Conservation (phyloP, 306 rosid genomes). For the Macrotyloma uniflorum region DNA sequence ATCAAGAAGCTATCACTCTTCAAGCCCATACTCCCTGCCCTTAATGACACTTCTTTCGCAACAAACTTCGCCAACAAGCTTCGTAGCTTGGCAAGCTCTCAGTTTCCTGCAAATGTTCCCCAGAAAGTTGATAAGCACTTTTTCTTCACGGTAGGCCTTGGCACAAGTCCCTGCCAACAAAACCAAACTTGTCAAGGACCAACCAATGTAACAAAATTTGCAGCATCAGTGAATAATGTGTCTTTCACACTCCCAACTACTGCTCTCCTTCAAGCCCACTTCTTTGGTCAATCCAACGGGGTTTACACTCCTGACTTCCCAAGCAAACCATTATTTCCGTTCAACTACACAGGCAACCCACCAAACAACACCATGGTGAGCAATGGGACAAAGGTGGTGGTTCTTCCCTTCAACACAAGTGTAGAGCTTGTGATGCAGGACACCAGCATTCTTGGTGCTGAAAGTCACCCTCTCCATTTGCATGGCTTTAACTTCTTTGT, state of each 20-base stretch:
- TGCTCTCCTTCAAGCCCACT: slow-evolving; percentile 67
- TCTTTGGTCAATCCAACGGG: slow-evolving; percentile 49
- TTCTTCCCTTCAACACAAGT: slow-evolving; percentile 62
- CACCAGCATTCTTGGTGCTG: slow-evolving; percentile 63
- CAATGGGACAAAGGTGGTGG: slow-evolving; percentile 64
- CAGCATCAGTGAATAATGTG: slow-evolving; percentile 71
- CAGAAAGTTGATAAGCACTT: slow-evolving; percentile 56
- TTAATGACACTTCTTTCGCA: slow-evolving; percentile 68
- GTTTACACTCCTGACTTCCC: slow-evolving; percentile 56
- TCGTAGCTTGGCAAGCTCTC: slow-evolving; percentile 51
- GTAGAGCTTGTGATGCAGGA: slow-evolving; percentile 65
- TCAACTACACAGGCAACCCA: slow-evolving; percentile 62
- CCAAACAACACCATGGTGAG: slow-evolving; percentile 64
- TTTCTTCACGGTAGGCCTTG: slow-evolving; percentile 69
- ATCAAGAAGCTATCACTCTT: slow-evolving; percentile 47
- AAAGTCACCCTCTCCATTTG: slow-evolving; percentile 71
- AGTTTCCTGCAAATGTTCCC: slow-evolving; percentile 71
- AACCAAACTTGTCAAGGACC: slow-evolving; percentile 72
- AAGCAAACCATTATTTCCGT: slow-evolving; percentile 42
- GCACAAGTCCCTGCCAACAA: slow-evolving; percentile 56
- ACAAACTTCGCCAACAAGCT: slow-evolving; percentile 52
- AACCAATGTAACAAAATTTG: slow-evolving; percentile 69
- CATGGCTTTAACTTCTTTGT: slow-evolving; percentile 77
- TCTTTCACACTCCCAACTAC: slow-evolving; percentile 58
- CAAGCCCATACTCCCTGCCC: slow-evolving; percentile 56